Base-by-base conservation (phyloP, 2,329 filamentous ascomycete species). In the Thielaviopsis euricoi region DNA sequence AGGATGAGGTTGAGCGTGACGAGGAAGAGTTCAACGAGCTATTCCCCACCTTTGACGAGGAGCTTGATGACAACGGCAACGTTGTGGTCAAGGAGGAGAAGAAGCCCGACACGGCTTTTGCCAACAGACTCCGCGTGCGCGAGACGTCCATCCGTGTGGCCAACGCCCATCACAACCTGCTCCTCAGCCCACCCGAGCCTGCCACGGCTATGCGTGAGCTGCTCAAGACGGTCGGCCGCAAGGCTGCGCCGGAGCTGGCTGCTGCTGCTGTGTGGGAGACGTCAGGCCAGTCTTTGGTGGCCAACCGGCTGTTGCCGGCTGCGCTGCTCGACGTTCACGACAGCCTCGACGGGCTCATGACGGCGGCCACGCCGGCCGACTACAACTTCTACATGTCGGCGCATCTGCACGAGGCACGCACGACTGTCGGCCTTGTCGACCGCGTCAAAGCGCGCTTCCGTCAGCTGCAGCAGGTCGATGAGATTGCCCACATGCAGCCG, bases 371-470 rank as follows among this genome's bases (percentile, higher is more conserved):
- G 4, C 65, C 72, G 2, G 64, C 70, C 0, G 70, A 73, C 23
- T 94, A 91, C 73, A 95, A 95, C 70, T 96, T 98, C 68, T 98
- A 98, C 69, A 83, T 80, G 0, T 85, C 95, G 65, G 69, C 84
- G 2, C 94, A 97, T 64, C 72, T 91, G 13, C 68, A 73, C 1
- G 88, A 97, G 71, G 82, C 83, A 10, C 83, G 85, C 61, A 86
- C 82, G 61, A 76, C 96, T 3, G 81, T 93, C 25, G 71, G 69
- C 0, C 72, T 96, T 9, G 75, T 89, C 12, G 77, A 83, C 64
- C 80, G 81, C 55, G 80, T 91, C 52, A 83, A 86, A 66, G 67
- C 73, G 52, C 82, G 86, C 17, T 95, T 97, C 71, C 75, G 76
- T 21, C 77, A 86, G 61, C 80, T 98, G 12, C 80, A 83, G 66